phyloP scores from a whole-genome alignment of 495 filamentous ascomycete genomes.

The Penicillium goetzii region DNA sequence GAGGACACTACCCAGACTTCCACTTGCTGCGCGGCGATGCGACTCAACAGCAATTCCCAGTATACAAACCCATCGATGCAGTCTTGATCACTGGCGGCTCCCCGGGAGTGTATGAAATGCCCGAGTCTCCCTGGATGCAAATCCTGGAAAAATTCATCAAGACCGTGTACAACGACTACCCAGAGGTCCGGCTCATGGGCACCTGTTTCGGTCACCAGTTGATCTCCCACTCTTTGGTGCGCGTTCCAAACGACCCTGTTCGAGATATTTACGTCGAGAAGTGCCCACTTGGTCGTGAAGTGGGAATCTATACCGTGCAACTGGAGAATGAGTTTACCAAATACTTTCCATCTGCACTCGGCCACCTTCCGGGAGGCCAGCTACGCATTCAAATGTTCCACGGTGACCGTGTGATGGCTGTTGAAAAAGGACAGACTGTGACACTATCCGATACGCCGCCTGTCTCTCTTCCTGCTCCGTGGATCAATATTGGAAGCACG shows the following conservation, averaged over 20 bases:
- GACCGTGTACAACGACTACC: slow-evolving; percentile 39
- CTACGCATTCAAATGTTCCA: slow-evolving; percentile 45
- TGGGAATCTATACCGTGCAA: slow-evolving; percentile 37
- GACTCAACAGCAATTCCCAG: slow-evolving; percentile 13
- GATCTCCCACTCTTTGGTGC: slow-evolving; percentile 41
- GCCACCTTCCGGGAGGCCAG: slow-evolving; percentile 21
- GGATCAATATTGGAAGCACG: slow-evolving; percentile 40
- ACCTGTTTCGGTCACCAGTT: slow-evolving; percentile 49
- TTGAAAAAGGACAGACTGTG: slow-evolving; percentile 27
- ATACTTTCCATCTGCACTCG: slow-evolving; percentile 25
- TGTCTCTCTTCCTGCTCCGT: slow-evolving; percentile 34
- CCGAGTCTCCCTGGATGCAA: slow-evolving; percentile 37
- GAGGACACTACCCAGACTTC: slow-evolving; percentile 36
- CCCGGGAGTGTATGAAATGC: slow-evolving; percentile 36
- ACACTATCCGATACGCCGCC: slow-evolving; percentile 29
- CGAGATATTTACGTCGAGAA: slow-evolving; percentile 35
- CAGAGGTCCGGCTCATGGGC: slow-evolving; percentile 43
- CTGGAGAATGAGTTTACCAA: slow-evolving; percentile 32
- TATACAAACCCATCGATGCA: slow-evolving; percentile 34
- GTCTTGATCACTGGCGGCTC: slow-evolving; percentile 41
- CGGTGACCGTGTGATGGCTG: slow-evolving; percentile 41
- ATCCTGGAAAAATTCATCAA: slow-evolving; percentile 32
- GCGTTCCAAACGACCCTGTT: slow-evolving; percentile 22
- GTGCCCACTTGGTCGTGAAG: slow-evolving; percentile 39
- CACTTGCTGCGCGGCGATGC: slow-evolving; percentile 26